A percentile compares a stretch with the other conserved stretches of the same genome.
Conservation (phyloP, 2,329 filamentous ascomycete genomes). For the Aquanectria penicillioides region DNA sequence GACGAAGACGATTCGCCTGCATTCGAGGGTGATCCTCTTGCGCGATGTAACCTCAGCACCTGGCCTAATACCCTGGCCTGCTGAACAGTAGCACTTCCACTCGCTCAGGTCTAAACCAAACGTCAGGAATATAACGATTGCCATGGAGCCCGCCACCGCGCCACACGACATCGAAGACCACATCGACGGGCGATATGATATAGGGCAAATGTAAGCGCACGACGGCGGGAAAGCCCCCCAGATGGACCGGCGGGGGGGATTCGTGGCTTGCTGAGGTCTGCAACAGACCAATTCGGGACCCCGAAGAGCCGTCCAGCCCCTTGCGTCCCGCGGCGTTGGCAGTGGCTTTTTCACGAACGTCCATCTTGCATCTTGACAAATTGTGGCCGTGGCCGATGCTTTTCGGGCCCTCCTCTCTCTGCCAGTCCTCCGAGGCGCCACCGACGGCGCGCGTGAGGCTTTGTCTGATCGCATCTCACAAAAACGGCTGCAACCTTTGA, state of each 20-base stretch:
- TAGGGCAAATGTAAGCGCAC: background rate
- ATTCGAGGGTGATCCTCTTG: slow-evolving; percentile 26
- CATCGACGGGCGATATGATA: background rate
- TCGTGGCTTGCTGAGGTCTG: slow-evolving; percentile 13
- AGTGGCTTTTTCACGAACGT: slow-evolving; percentile 12
- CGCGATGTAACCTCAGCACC: slow-evolving; percentile 39
- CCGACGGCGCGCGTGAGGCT: slow-evolving; percentile 4
- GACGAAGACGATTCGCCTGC: slow-evolving; percentile 21
- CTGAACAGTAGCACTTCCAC: slow-evolving; percentile 37
- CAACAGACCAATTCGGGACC: background rate
- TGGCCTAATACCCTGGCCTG: slow-evolving; percentile 36
- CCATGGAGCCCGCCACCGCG: slow-evolving; percentile 2
- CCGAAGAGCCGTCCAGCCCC: slow-evolving; percentile 21
- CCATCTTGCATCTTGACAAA: slow-evolving; percentile 34
- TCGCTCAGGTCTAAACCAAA: slow-evolving; percentile 5
- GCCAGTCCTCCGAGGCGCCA: slow-evolving; percentile 1
- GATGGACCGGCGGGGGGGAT: background rate
- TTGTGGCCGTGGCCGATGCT: slow-evolving; percentile 25
- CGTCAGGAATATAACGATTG: background rate
- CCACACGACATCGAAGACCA: slow-evolving; percentile 3
- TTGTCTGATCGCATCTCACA: slow-evolving; percentile 36
- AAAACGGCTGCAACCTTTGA: slow-evolving; percentile 25
- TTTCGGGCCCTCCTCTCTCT: slow-evolving; percentile 37
- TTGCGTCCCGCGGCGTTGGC: slow-evolving; percentile 26
- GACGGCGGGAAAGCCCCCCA: background rate